Evolutionary conservation across 106 monocot species (phyloP).

Genomic region (Dendrobium catenatum): DNA sequence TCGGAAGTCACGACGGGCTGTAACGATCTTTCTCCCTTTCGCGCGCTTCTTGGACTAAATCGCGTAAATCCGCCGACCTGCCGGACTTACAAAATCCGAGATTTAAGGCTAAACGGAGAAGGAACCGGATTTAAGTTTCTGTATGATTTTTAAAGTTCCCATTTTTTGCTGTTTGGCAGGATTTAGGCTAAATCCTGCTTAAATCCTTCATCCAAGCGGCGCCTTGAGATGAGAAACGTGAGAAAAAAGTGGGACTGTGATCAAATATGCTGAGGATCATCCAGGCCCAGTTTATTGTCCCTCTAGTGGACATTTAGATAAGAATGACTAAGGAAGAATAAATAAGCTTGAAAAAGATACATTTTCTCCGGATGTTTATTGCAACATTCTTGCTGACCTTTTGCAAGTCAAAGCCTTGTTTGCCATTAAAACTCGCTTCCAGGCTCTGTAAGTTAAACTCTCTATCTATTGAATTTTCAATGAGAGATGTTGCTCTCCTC

Average conservation of each 20-base stretch:
- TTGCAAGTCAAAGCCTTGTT: neutral
- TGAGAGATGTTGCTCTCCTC: neutral
- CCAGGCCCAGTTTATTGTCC: neutral
- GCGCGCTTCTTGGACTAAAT: too few species aligned
- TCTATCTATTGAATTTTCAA: too few species aligned
- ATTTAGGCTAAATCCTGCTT: too few species aligned
- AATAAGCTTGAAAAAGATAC: neutral
- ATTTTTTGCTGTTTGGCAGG: too few species aligned
- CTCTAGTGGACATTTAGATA: neutral
- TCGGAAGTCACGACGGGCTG: too few species aligned
- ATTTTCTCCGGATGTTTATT: neutral
- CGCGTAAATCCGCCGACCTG: too few species aligned
- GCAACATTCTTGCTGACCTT: neutral
- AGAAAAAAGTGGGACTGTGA: neutral
- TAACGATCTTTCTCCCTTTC: too few species aligned
- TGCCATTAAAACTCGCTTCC: neutral
- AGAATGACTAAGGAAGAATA: neutral
- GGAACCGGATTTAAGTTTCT: too few species aligned
- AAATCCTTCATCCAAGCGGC: too few species aligned
- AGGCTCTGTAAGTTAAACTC: neutral
- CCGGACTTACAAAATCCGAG: too few species aligned
- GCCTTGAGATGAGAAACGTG: neutral
- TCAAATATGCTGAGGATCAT: neutral
- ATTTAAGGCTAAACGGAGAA: too few species aligned
- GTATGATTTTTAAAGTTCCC: too few species aligned